Conservation (phyloP, 352 stramenopile species). For the Globisporangium recalcitrans region DNA sequence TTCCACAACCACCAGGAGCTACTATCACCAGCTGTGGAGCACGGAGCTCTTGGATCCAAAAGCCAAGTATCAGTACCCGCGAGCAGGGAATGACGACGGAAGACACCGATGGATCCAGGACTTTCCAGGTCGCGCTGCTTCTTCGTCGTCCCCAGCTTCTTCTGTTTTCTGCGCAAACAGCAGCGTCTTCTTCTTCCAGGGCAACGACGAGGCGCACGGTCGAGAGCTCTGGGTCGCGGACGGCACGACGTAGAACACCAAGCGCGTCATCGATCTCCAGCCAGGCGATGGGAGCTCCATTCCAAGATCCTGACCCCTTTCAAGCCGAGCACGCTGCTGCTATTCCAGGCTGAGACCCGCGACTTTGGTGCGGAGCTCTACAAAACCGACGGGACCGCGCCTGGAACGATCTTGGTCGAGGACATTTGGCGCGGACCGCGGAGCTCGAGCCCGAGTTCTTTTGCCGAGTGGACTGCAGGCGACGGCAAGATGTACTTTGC, state of each 20-base stretch:
- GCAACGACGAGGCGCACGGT: conserved; percentile 32
- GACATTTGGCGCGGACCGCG: conserved; percentile 47
- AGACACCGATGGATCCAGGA: conserved; percentile 23
- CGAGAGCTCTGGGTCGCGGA: conserved; percentile 69
- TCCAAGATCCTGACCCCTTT: conserved; percentile 43
- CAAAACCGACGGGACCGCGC: conserved; percentile 43
- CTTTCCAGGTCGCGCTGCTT: conserved; percentile 8
- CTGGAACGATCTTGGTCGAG: conserved; percentile 38
- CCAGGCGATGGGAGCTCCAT: conserved; percentile 27
- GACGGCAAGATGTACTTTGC: conserved; percentile 50
- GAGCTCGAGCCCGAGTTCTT: conserved; percentile 38
- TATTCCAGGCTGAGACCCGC: conserved; percentile 44
- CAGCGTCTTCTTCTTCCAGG: conserved; percentile 42
- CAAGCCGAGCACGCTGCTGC: conserved; percentile 23
- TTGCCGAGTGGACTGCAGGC: conserved; percentile 34
- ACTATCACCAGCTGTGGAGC: conserved; percentile 23
- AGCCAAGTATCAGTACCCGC: conserved; percentile 14
- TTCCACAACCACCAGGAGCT: not conserved
- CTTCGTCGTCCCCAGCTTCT: not conserved
- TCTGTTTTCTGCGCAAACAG: conserved; percentile 22
- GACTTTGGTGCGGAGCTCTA: conserved; percentile 53
- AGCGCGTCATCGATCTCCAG: conserved; percentile 44
- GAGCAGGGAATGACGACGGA: conserved; percentile 17
- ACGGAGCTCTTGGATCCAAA: conserved; percentile 18
- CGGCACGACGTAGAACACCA: conserved; percentile 28